phyloP scores from a whole-genome alignment of 345 rosid species.

The Arabis alpina region DNA sequence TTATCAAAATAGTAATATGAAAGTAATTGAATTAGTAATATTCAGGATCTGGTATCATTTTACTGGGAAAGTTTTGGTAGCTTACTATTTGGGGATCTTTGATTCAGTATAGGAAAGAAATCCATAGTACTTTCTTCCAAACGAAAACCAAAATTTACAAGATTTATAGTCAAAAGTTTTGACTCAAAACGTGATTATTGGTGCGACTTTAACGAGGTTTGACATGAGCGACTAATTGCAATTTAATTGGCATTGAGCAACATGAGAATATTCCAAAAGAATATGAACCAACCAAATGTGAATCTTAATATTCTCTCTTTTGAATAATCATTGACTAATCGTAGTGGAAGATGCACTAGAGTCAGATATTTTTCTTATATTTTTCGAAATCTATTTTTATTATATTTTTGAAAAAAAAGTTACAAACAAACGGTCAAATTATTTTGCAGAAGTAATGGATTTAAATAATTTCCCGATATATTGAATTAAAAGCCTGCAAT shows the following conservation, averaged over 20 bases:
- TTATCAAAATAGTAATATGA: too few relatives aligned
- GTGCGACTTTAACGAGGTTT: slow-evolving; percentile 29
- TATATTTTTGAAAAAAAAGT: not conserved
- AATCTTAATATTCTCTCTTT: slow-evolving; percentile 31
- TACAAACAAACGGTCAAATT: not conserved
- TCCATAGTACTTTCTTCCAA: not conserved
- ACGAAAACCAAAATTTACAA: too few relatives aligned
- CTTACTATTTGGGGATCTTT: not conserved
- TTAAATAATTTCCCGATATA: not conserved
- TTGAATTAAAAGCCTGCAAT: not conserved
- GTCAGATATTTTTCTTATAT: slow-evolving; percentile 2
- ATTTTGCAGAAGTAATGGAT: not conserved
- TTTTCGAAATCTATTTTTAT: not conserved
- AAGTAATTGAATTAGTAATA: too few relatives aligned
- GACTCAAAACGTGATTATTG: slow-evolving; percentile 32
- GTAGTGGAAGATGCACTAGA: slow-evolving; percentile 36
- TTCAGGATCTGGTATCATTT: too few relatives aligned
- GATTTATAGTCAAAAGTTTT: slow-evolving; percentile 25
- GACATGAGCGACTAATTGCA: slow-evolving; percentile 21
- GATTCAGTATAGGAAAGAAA: not conserved
- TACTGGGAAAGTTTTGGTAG: not conserved
- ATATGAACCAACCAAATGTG: slow-evolving; percentile 39
- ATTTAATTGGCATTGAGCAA: slow-evolving; percentile 18
- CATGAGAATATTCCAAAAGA: slow-evolving; percentile 39
- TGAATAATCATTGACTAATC: slow-evolving; percentile 1